Evolutionary conservation across 169 alveolate genomes (phyloP), one percentile per base, ranked within the genome.

Genomic region (Plasmodium chabaudi): DNA sequence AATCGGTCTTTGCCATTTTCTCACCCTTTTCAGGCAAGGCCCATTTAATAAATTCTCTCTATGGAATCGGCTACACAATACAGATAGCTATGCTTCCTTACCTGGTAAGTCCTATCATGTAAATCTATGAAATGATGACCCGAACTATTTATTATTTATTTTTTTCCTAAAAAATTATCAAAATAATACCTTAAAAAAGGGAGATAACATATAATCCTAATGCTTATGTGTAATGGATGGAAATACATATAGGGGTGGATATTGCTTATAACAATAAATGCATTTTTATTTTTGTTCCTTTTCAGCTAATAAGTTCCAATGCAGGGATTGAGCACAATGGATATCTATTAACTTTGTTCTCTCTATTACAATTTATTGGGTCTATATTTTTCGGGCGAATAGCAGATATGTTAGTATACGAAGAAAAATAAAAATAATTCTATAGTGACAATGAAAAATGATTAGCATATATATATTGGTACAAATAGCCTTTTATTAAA

Each of bases 261-360:
- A 5, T 3, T 34, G 7, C 7, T 34, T 34, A 34, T 34, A 34
- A 7, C 7, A 34, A 3, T 34, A 34, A 34, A 34, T 56, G 57
- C 15, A 53, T 19, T 27, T 49, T 42, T 15, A 46, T 55, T n/a
- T 13, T 25, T 60, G 44, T 19, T 19, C 25, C 65, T 57, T 12
- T n/a, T 19, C 34, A 77, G 88, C 25, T 77, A 53, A 77, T 77
- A 27, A 77, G 63, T 56, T 63, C 88, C 51, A 47, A 64, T 42
- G 77, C 88, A 49, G 88, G 88, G n/a, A 77, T 77, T 27, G 88
- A 77, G 23, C 88, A 77, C 60, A 77, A 77, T 51, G 88, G 88
- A 63, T 77, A 77, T 53, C 46, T 77, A n/a, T 44, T 77, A 57
- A 77, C 88, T 13, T 23, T 77, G 2, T 77, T 77, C 27, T 77